A percentile compares a stretch with the other conserved stretches of the same genome.
Evolutionary conservation across 169 alveolate species (phyloP).

Genomic region (Haemoproteus tartakovskyi): DNA sequence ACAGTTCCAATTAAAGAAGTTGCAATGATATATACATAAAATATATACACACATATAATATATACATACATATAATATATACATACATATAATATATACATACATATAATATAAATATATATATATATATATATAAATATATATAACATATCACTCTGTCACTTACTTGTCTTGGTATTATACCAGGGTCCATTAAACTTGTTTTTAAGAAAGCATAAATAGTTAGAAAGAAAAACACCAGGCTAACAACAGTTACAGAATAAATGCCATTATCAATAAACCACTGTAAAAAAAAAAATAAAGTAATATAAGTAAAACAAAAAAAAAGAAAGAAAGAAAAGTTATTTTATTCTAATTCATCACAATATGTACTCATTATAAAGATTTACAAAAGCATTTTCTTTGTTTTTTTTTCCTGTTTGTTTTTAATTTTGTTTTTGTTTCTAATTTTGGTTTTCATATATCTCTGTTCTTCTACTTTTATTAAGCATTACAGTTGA

Average conservation of each 20-base stretch:
- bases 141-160: not conserved
- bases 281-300: constrained; percentile 53
- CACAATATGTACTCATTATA: not conserved
- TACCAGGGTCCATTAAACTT: constrained; percentile 68
- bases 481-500: constrained; percentile 40
- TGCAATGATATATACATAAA: too few species aligned
- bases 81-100: not conserved
- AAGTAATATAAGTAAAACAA: too few species aligned
- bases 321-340: constrained; percentile 4
- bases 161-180: constrained; percentile 66
- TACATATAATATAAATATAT: not conserved
- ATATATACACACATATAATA: too few species aligned
- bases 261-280: constrained; percentile 51
- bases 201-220: constrained; percentile 54
- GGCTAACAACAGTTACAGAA: constrained; percentile 14
- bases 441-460: not conserved
- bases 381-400: not conserved
- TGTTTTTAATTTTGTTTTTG: not conserved
- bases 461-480: not conserved
- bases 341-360: not conserved
- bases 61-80: too few species aligned
- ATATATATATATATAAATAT: not conserved
- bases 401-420: not conserved
- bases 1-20: too few species aligned
- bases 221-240: constrained; percentile 33